Evolutionary conservation across 371 early-diverging fungal genomes (phyloP).

Genomic region (Mortierella sp.): DNA sequence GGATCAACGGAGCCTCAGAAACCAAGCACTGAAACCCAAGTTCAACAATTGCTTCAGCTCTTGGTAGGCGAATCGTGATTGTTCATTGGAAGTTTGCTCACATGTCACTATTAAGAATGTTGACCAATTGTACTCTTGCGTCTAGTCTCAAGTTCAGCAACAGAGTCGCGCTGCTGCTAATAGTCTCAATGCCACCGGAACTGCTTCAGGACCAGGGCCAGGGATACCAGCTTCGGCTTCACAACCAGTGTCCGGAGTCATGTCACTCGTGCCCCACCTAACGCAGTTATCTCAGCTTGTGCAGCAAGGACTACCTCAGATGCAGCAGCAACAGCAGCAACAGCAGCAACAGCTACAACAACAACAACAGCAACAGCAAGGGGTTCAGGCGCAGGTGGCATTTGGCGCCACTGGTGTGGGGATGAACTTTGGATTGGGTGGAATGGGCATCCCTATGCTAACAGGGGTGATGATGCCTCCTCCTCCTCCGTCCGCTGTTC

Average conservation of each 20-base stretch:
- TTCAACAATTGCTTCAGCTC: conserved; percentile 34
- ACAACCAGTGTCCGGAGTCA: not conserved
- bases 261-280: conserved; percentile 31
- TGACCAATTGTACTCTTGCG: not conserved
- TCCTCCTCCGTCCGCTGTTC: conserved; percentile 11
- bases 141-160: conserved; percentile 30
- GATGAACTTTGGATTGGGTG: not conserved
- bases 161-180: conserved; percentile 23
- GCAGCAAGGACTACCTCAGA: conserved; percentile 3
- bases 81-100: not conserved
- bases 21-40: conserved; percentile 25
- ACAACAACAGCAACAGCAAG: conserved; percentile 1
- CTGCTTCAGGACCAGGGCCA: not conserved
- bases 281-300: conserved; percentile 28
- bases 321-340: not conserved
- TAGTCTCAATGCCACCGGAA: conserved; percentile 1
- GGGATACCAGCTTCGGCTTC: not conserved
- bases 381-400: not conserved
- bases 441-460: conserved; percentile 7
- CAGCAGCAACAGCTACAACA: conserved; percentile 2
- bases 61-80: conserved; percentile 13
- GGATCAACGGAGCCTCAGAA: conserved; percentile 5
- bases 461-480: conserved; percentile 23
- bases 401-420: conserved; percentile 1
- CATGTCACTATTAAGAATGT: not conserved